These are phyloP conservation scores for Sclerotiophoma versabilis DNA, from an alignment of 2,329 filamentous ascomycete species.

Conservation along the genomic window DNA sequence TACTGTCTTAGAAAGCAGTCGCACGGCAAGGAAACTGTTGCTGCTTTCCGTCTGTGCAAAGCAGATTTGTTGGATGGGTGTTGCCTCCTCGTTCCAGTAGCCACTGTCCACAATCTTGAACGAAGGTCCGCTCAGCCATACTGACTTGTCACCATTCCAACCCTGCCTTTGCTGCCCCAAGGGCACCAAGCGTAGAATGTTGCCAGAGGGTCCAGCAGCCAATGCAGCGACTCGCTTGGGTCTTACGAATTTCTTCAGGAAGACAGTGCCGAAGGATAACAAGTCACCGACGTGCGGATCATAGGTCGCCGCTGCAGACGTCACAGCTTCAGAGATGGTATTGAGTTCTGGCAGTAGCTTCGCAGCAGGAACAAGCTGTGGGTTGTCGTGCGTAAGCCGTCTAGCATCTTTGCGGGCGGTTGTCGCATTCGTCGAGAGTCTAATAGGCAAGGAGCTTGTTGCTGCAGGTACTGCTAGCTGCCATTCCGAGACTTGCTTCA, in stretches of 20 bases:
- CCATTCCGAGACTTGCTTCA: slow-evolving; percentile 37
- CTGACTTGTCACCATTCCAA: slow-evolving; percentile 59
- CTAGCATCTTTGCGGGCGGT: slow-evolving; percentile 22
- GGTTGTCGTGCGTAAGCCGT: slow-evolving; percentile 27
- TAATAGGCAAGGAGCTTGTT: slow-evolving; percentile 3
- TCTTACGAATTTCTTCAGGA: slow-evolving; percentile 52
- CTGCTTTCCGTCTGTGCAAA: slow-evolving; percentile 57
- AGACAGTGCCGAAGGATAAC: slow-evolving; percentile 64
- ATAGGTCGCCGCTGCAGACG: slow-evolving; percentile 40
- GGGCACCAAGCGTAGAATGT: slow-evolving; percentile 63
- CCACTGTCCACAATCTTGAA: slow-evolving; percentile 55
- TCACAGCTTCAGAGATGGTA: slow-evolving; percentile 38
- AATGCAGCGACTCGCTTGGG: slow-evolving; percentile 41
- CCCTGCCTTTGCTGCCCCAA: slow-evolving; percentile 61
- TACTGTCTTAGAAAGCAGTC: slow-evolving; percentile 54
- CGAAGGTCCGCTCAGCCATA: slow-evolving; percentile 58
- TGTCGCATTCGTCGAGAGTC: slow-evolving; percentile 8
- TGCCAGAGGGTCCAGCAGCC: slow-evolving; percentile 62
- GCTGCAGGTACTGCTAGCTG: slow-evolving; percentile 31
- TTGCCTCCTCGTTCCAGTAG: slow-evolving; percentile 63
- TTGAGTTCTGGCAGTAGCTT: slow-evolving; percentile 34
- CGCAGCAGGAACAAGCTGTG: slow-evolving; percentile 34
- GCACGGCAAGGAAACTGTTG: slow-evolving; percentile 59
- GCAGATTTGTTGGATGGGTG: slow-evolving; percentile 62
- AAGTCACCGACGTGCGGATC: slow-evolving; percentile 54